Base-by-base conservation (phyloP, 805 yeast species). In the Ogataea pini region DNA sequence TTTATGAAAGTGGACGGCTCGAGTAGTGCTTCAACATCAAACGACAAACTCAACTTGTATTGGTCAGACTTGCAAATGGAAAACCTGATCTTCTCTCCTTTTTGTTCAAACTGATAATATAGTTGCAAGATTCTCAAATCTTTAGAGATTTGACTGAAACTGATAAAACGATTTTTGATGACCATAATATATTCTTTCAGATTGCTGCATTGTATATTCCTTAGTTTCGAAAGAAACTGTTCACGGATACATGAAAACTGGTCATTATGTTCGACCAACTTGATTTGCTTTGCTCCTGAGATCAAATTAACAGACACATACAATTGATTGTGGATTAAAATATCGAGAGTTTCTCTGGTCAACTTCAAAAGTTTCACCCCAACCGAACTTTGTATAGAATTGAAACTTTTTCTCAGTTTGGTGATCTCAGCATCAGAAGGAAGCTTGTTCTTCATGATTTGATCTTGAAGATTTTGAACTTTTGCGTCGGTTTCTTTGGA, bases 361-460 rank as follows among this genome's bases (percentile, higher is more conserved):
- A 60, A 24, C 4, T 12, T 16, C 16, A 55, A 7, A 2, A 62
- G 47, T 39, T 50, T 40, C 16, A 62, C 32, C 1, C 41, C 38
- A 4, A 51, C 36, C 2, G 19, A 13, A 8, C 47, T 28, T 22
- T 61, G 60, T 7, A 56, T 39, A 8, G 19, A 16, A 1, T 40
- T 22, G 33, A 63, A 56, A 7, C 47, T 33, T 9, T 44, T 20
- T 16, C 33, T 44, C 17, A 63, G 32, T 7, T 13, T 18, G 3
- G 7, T 8, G 3, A 60, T 22, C 24, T 57, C 63, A 2, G 33
- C 46, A 13, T 45, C 45, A 3, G 60, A 44, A 2, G 68, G 68
- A 3, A 50, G 43, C 36, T 46, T 51, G 36, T 47, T 36, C 20
- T 32, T 41, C 8, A 16, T n/a, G 6, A 56, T 32, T 27, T 51